Conservation (phyloP, 768 basidiomycete species). For the Boletus pseudo-olivaceus region DNA sequence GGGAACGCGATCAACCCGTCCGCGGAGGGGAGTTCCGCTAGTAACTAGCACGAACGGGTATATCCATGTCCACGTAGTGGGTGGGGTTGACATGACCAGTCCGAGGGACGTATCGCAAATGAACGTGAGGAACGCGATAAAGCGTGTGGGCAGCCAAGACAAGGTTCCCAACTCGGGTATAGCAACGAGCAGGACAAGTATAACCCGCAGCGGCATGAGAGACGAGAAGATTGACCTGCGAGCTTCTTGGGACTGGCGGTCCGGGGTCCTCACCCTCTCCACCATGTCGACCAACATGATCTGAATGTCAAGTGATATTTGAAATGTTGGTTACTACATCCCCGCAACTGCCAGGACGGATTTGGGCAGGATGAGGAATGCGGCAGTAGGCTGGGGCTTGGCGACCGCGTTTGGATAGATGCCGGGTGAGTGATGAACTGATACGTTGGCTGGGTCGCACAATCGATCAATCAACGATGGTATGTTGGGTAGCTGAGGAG, state of each 20-base stretch:
- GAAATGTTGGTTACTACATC: constrained; percentile 14
- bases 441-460: constrained; percentile 4
- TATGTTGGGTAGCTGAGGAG: not conserved
- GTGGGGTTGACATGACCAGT: constrained; percentile 10
- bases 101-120: constrained; percentile 14
- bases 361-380: constrained; percentile 15
- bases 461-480: constrained; percentile 19
- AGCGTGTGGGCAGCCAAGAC: constrained; percentile 16
- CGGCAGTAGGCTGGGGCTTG: constrained; percentile 24
- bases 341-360: constrained; percentile 17
- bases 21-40: constrained; percentile 21
- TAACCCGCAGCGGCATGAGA: constrained; percentile 18
- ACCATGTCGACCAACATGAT: constrained; percentile 10
- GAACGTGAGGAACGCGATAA: constrained; percentile 18
- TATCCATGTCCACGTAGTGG: constrained; percentile 4
- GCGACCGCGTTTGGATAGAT: constrained; percentile 16
- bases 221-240: constrained; percentile 15
- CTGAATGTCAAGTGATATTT: constrained; percentile 11
- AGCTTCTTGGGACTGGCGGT: constrained; percentile 7
- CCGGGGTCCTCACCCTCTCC: constrained; percentile 11
- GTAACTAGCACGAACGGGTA: not conserved
- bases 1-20: constrained; percentile 22
- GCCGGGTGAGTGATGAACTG: constrained; percentile 6
- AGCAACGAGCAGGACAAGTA: constrained; percentile 21
- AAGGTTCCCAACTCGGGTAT: constrained; percentile 18